Conservation (phyloP, 2,329 filamentous ascomycete species). For the Paraconiothyrium sp. region DNA sequence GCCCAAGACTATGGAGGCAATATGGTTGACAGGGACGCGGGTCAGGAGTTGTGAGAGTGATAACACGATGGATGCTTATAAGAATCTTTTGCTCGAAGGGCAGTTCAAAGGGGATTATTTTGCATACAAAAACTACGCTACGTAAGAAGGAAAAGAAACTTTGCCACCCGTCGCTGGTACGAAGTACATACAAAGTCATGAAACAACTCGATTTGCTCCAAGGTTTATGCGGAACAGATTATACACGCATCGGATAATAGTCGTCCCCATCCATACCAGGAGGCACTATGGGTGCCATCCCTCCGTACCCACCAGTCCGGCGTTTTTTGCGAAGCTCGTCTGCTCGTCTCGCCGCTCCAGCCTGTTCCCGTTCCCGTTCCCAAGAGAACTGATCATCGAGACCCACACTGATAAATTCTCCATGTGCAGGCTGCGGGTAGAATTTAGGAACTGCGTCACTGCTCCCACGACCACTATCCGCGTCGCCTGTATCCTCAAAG, state of each 20-base stretch:
- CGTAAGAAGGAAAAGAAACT: too few relatives aligned
- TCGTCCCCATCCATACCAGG: not conserved
- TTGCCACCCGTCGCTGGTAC: too few relatives aligned
- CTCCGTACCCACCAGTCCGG: conserved; percentile 5
- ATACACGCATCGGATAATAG: not conserved
- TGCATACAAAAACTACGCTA: too few relatives aligned
- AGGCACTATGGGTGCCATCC: not conserved
- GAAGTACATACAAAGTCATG: too few relatives aligned
- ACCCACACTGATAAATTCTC: not conserved
- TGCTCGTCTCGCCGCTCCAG: not conserved
- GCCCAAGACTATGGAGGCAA: too few relatives aligned
- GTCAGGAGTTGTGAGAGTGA: not conserved
- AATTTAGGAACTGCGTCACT: not conserved
- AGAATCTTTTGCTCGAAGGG: too few relatives aligned
- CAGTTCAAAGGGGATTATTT: too few relatives aligned
- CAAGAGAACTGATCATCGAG: not conserved
- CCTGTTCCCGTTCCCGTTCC: too few relatives aligned
- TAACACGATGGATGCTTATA: not conserved
- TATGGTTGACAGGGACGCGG: not conserved
- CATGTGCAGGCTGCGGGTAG: not conserved
- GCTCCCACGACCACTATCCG: not conserved
- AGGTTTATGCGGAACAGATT: not conserved
- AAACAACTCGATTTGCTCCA: not conserved
- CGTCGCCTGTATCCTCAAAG: not conserved
- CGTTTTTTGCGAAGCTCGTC: not conserved